These are phyloP conservation scores for Acer campestre DNA, from an alignment of 345 rosid genomes.

Conservation along the genomic window DNA sequence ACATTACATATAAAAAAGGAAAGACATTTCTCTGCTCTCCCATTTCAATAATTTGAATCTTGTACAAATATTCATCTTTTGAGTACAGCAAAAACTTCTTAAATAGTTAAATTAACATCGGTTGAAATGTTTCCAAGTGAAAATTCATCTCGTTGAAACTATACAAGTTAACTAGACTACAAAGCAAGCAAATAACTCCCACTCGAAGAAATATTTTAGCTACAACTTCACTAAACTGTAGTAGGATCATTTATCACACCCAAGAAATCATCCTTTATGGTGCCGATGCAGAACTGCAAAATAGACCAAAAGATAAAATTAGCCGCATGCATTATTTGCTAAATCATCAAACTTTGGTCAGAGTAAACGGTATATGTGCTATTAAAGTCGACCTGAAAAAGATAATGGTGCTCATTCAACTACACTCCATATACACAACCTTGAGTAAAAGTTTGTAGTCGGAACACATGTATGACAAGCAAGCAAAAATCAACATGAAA, in stretches of 20 bases:
- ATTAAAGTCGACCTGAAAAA: not conserved
- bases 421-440: no score
- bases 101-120: not conserved
- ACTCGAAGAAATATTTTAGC: not conserved
- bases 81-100: not conserved
- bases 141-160: not conserved
- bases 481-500: no score
- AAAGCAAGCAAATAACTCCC: not conserved
- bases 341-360: not conserved
- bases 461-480: not conserved
- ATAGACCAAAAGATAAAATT: not conserved
- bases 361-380: not conserved
- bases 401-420: no score
- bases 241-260: conserved; percentile 94
- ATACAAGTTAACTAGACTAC: not conserved
- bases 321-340: not conserved
- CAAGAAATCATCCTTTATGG: conserved; percentile 90
- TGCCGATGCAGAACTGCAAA: conserved; percentile 92
- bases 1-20: no score
- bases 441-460: not conserved
- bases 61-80: not conserved
- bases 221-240: conserved; percentile 39
- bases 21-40: no score
- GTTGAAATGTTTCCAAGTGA: not conserved
- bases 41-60: not conserved